A percentile compares a stretch with the other conserved stretches of the same genome.
phyloP scores from a whole-genome alignment of 176 grass and related monocot genomes.

The Urochloa ruziziensis region DNA sequence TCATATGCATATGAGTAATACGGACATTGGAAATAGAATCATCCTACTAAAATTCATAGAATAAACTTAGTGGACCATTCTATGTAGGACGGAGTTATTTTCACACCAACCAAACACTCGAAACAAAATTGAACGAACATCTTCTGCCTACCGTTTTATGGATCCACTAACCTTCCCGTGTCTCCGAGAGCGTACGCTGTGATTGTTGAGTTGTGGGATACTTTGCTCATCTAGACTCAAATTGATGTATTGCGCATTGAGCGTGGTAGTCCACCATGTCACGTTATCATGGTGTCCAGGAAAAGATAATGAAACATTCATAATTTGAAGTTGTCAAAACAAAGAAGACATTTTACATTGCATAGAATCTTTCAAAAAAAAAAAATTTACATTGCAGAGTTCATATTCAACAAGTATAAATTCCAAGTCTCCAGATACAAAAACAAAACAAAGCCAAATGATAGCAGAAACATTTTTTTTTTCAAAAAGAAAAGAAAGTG shows the following conservation, averaged over 20 bases:
- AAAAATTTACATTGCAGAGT: not conserved
- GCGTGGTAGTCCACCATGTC: no score
- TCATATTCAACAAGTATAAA: not conserved
- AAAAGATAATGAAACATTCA: not conserved
- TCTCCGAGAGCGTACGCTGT: not conserved
- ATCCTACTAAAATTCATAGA: not conserved
- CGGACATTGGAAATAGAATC: no score
- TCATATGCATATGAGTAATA: no score
- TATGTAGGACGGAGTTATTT: no score
- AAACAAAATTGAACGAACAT: not conserved
- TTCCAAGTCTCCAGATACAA: not conserved
- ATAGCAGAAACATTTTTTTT: not conserved
- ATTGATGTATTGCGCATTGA: no score
- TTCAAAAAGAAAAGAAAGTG: not conserved
- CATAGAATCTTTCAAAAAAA: not conserved
- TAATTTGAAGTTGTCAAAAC: not conserved
- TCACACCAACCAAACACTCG: no score
- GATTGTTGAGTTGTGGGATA: not conserved
- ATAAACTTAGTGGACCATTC: not conserved
- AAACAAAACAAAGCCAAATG: not conserved
- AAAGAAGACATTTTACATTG: not conserved
- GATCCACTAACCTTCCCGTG: not conserved
- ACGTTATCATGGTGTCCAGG: no score
- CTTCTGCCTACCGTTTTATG: not conserved
- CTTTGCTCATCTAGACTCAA: not conserved